Evolutionary conservation across 129 eudicot genomes (phyloP).

Genomic region (Helianthus tuberosus): DNA sequence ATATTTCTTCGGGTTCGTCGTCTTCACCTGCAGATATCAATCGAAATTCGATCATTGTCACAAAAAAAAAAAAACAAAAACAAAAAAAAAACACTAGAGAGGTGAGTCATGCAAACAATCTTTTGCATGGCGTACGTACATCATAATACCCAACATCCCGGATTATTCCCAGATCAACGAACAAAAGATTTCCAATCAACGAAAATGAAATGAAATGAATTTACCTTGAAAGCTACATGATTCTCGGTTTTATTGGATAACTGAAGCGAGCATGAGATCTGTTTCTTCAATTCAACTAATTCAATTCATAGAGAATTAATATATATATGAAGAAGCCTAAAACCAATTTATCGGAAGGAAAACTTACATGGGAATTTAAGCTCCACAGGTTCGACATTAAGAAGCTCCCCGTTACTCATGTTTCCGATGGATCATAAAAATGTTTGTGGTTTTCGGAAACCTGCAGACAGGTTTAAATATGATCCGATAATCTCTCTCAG

Average conservation of each 20-base stretch:
- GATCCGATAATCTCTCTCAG: conserved; percentile 35
- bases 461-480: conserved; percentile 21
- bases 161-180: background rate
- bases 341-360: background rate
- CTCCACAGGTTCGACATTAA: conserved; percentile 71
- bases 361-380: conserved; percentile 71
- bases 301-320: background rate
- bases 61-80: background rate
- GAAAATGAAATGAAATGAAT: background rate
- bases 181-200: background rate
- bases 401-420: conserved; percentile 72
- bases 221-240: conserved; percentile 83
- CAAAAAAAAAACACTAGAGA: no score
- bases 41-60: conserved; percentile 16
- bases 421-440: conserved; percentile 3
- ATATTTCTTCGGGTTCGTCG: conserved; percentile 90
- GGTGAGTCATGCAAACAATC: no score
- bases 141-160: no score
- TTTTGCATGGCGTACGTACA: no score
- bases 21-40: conserved; percentile 62
- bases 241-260: conserved; percentile 62
- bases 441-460: conserved; percentile 24
- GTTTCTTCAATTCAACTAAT: conserved; percentile 75
- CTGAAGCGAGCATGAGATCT: conserved; percentile 74
- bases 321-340: background rate